These are phyloP conservation scores for Tolypocladium ophioglossoides DNA, from an alignment of 2,329 filamentous ascomycete genomes.

Conservation along the genomic window DNA sequence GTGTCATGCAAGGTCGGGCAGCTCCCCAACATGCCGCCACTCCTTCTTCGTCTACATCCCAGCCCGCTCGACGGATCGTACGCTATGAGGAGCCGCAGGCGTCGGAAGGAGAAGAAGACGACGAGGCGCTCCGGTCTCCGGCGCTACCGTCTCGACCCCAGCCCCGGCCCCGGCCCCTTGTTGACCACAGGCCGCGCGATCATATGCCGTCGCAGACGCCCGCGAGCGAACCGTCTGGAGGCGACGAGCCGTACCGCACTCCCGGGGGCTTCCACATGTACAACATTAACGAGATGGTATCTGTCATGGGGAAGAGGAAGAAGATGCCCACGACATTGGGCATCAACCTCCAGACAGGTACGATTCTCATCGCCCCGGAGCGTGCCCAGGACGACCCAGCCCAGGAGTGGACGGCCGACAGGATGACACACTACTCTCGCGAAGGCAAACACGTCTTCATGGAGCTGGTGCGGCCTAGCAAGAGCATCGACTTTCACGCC, in stretches of 20 bases:
- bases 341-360: conserved; percentile 80
- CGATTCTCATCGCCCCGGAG: conserved; percentile 85
- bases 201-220: background rate
- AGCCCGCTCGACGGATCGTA: conserved; percentile 14
- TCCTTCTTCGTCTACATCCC: conserved; percentile 12
- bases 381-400: conserved; percentile 72
- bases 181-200: background rate
- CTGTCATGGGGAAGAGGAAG: conserved; percentile 92
- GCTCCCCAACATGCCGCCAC: conserved; percentile 18
- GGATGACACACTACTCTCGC: conserved; percentile 93
- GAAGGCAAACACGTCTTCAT: conserved; percentile 98
- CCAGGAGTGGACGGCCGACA: conserved; percentile 89
- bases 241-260: conserved; percentile 38
- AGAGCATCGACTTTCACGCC: conserved; percentile 93
- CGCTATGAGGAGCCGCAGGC: conserved; percentile 15
- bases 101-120: conserved; percentile 20
- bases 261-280: conserved; percentile 87
- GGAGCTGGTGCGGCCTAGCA: conserved; percentile 83
- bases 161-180: conserved; percentile 3
- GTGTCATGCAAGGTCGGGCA: conserved; percentile 39
- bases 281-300: conserved; percentile 95
- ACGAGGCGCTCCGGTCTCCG: conserved; percentile 22
- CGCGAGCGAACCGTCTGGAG: background rate
- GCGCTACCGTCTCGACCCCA: conserved; percentile 27
- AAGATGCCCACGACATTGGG: conserved; percentile 97